phyloP scores from a whole-genome alignment of 2,329 filamentous ascomycete genomes.

The Aureobasidium sp. region DNA sequence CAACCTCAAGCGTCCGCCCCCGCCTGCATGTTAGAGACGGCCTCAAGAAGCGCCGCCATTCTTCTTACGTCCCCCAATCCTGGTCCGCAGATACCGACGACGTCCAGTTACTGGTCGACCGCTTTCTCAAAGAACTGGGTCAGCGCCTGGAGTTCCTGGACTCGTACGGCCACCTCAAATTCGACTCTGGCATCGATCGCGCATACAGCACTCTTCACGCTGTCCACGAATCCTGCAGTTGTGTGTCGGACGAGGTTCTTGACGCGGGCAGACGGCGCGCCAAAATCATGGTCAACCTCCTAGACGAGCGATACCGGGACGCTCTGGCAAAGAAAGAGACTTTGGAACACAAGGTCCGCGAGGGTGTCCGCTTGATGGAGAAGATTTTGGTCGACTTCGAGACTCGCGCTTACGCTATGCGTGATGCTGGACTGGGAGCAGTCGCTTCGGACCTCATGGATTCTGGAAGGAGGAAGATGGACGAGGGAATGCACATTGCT shows the following conservation, averaged over 20 bases:
- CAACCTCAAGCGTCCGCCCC: constrained; percentile 29
- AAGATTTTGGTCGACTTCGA: constrained; percentile 80
- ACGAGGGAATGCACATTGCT: constrained; percentile 67
- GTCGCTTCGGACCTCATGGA: constrained; percentile 66
- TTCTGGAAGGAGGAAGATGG: constrained; percentile 69
- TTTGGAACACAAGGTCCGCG: constrained; percentile 81
- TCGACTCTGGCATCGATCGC: constrained; percentile 75
- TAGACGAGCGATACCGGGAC: constrained; percentile 81
- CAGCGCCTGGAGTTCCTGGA: constrained; percentile 81
- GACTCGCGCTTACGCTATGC: constrained; percentile 66
- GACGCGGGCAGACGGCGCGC: constrained; percentile 77
- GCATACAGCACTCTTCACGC: constrained; percentile 80
- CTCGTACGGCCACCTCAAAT: constrained; percentile 70
- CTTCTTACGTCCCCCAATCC: constrained; percentile 36
- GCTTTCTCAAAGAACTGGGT: constrained; percentile 79
- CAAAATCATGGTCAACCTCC: constrained; percentile 82
- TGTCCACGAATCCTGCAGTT: constrained; percentile 78
- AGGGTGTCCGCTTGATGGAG: constrained; percentile 80
- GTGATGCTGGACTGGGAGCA: constrained; percentile 65
- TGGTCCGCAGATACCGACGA: constrained; percentile 40
- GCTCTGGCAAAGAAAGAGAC: constrained; percentile 76
- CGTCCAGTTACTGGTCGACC: constrained; percentile 49
- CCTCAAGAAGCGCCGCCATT: constrained; percentile 35
- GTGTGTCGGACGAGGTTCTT: constrained; percentile 82
- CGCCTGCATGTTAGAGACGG: constrained; percentile 22